These are phyloP conservation scores for Penicillium sclerotiorum DNA, from an alignment of 2,329 filamentous ascomycete species.

Conservation along the genomic window DNA sequence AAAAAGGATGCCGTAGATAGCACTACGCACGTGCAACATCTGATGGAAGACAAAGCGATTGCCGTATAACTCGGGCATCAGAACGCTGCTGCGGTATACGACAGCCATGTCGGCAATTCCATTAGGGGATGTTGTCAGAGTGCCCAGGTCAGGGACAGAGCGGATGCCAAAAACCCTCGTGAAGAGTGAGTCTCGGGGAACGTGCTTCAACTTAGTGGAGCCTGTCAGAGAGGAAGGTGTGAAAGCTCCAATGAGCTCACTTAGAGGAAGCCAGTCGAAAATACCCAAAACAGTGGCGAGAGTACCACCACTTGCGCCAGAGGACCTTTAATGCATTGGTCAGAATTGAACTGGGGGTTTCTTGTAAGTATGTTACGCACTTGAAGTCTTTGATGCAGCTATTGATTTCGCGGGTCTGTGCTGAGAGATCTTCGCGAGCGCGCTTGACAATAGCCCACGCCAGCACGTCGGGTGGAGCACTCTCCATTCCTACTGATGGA, in stretches of 20 bases:
- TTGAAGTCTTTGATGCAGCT: conserved; percentile 59
- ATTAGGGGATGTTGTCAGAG: conserved; percentile 57
- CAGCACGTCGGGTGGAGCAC: conserved; percentile 61
- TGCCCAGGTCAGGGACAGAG: conserved; percentile 59
- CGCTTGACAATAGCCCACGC: conserved; percentile 57
- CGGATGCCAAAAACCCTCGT: conserved; percentile 53
- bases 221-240: conserved; percentile 57
- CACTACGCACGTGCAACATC: conserved; percentile 56
- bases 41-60: conserved; percentile 60
- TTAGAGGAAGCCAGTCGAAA: conserved; percentile 49
- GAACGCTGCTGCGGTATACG: conserved; percentile 62
- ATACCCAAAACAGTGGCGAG: conserved; percentile 66
- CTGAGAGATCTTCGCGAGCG: conserved; percentile 54
- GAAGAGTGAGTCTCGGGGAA: conserved; percentile 33
- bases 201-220: conserved; percentile 38
- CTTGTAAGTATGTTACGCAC: conserved; percentile 29
- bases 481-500: conserved; percentile 63
- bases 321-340: conserved; percentile 27
- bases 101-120: conserved; percentile 58
- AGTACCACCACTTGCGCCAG: conserved; percentile 61
- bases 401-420: conserved; percentile 55
- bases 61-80: conserved; percentile 62
- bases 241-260: conserved; percentile 51
- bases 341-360: conserved; percentile 1
- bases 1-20: conserved; percentile 51